Conservation (phyloP, 257 asterid genomes). For the Osmanthus fragrans region DNA sequence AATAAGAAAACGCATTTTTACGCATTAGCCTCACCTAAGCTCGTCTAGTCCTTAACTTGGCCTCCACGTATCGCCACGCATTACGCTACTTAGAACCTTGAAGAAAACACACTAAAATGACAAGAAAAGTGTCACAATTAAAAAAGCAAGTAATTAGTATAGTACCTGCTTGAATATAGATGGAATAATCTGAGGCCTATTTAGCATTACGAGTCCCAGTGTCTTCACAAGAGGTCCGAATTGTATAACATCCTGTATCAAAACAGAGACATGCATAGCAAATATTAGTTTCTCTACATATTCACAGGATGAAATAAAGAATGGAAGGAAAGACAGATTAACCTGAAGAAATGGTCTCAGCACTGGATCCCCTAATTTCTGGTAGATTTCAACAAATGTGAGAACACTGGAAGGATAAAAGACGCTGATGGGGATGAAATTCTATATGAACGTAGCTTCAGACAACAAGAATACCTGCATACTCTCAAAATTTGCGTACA, state of each 20-base stretch:
- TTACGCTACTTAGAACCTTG: too few species aligned
- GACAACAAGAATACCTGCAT: conserved; percentile 62
- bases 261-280: not conserved
- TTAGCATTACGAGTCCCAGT: conserved; percentile 75
- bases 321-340: not conserved
- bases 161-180: conserved; percentile 83
- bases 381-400: conserved; percentile 9
- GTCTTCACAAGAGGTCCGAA: conserved; percentile 93
- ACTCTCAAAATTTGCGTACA: conserved; percentile 76
- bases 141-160: not conserved
- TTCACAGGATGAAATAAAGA: conserved; percentile 10
- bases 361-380: conserved; percentile 95
- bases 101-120: too few species aligned
- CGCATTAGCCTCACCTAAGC: too few species aligned
- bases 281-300: conserved; percentile 12
- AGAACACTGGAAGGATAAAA: not conserved
- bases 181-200: conserved; percentile 71
- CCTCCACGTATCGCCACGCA: too few species aligned
- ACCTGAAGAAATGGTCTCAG: conserved; percentile 99
- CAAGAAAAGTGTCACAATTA: not conserved
- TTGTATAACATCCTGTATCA: conserved; percentile 83
- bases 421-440: not conserved
- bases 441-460: not conserved
- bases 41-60: too few species aligned
- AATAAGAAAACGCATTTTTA: too few species aligned